Percentiles rank a stretch among this genome's conserved stretches.
These are phyloP conservation scores for Sanghuangporus sanghuang DNA, from an alignment of 1,284 basidiomycete genomes.

Conservation along the genomic window DNA sequence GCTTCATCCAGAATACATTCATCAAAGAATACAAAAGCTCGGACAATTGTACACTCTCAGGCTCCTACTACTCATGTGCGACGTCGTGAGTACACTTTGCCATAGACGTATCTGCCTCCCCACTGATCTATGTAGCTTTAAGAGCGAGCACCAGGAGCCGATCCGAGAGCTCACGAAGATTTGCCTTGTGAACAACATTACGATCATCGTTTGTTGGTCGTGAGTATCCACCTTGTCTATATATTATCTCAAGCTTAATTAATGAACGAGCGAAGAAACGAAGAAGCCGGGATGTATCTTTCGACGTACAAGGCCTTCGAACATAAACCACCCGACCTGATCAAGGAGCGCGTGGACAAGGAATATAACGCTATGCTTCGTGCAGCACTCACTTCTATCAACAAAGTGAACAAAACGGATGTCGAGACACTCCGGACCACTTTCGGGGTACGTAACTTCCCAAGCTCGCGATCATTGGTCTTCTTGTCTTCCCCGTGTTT, in stretches of 20 bases:
- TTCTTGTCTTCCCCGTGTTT: not conserved
- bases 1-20: conserved; percentile 96
- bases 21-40: conserved; percentile 84
- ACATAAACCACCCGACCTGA: conserved; percentile 87
- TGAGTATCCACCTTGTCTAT: conserved; percentile 35
- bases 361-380: conserved; percentile 81
- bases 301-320: conserved; percentile 92
- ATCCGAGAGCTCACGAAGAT: conserved; percentile 93
- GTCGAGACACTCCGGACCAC: conserved; percentile 89
- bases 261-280: conserved; percentile 45
- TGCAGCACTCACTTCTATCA: conserved; percentile 84
- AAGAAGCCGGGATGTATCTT: conserved; percentile 92
- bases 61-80: conserved; percentile 88
- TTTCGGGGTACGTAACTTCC: conserved; percentile 69
- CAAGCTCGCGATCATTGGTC: not conserved
- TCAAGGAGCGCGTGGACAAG: conserved; percentile 91
- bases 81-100: conserved; percentile 61
- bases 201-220: conserved; percentile 91
- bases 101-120: not conserved
- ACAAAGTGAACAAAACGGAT: conserved; percentile 96
- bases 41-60: conserved; percentile 78
- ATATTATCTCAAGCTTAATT: not conserved
- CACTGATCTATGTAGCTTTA: conserved; percentile 2
- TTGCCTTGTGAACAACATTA: conserved; percentile 89
- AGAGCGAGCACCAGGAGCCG: conserved; percentile 88